phyloP scores from a whole-genome alignment of 495 filamentous ascomycete species.

The Penicillium salamii region DNA sequence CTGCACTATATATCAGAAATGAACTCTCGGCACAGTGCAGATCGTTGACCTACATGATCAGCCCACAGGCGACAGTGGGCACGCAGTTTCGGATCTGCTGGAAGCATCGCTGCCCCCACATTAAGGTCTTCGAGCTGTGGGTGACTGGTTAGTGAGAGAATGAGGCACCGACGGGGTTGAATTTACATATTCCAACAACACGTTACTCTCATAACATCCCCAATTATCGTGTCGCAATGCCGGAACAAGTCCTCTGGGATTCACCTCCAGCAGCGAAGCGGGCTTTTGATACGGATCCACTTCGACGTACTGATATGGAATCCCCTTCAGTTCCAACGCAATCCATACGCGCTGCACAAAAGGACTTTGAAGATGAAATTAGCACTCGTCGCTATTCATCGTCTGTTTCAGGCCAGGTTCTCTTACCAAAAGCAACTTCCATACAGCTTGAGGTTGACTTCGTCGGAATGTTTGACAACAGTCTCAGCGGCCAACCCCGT shows the following conservation, averaged over 20 bases:
- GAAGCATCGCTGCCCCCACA: conserved; percentile 57
- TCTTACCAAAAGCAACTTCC: conserved; percentile 89
- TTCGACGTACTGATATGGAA: conserved; percentile 89
- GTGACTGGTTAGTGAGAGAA: conserved; percentile 3
- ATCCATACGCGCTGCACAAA: conserved; percentile 98
- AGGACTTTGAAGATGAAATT: conserved; percentile 40
- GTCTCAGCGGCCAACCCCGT: conserved; percentile 74
- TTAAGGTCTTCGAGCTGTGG: conserved; percentile 74
- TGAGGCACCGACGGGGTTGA: neutral
- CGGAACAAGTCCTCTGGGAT: conserved; percentile 85
- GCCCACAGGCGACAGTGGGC: conserved; percentile 83
- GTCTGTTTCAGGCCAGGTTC: neutral
- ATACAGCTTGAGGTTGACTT: conserved; percentile 75
- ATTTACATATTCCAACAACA: conserved; percentile 85
- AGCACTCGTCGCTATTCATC: too few relatives aligned
- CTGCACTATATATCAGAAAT: conserved; percentile 39
- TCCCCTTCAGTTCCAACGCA: conserved; percentile 79
- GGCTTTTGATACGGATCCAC: conserved; percentile 86
- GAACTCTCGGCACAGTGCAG: neutral
- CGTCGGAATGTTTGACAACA: conserved; percentile 67
- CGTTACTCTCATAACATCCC: conserved; percentile 83
- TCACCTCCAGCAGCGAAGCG: conserved; percentile 72
- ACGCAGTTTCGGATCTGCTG: conserved; percentile 60
- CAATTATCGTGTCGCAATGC: conserved; percentile 80
- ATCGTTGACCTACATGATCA: conserved; percentile 65